A percentile compares a stretch with the other conserved stretches of the same genome.
These are phyloP conservation scores for Stenogyne calaminthoides DNA, from an alignment of 305 asterid species.

Conservation along the genomic window DNA sequence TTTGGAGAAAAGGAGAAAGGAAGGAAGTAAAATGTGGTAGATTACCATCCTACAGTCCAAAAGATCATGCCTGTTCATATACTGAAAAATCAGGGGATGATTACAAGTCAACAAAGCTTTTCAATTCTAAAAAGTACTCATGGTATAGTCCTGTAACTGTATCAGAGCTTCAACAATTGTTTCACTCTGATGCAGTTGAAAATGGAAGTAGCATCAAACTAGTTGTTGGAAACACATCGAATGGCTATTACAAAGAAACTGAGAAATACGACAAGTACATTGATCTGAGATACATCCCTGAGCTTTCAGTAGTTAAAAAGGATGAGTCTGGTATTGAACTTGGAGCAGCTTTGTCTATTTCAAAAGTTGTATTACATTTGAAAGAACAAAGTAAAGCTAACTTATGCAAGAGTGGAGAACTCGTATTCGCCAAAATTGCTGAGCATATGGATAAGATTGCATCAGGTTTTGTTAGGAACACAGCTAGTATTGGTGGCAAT, in stretches of 20 bases:
- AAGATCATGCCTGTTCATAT: conserved; percentile 32
- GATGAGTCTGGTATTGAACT: conserved; percentile 25
- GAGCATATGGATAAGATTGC: conserved; percentile 46
- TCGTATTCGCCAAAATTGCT: conserved; percentile 28
- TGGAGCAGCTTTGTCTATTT: conserved; percentile 33
- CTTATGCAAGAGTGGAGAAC: conserved; percentile 7
- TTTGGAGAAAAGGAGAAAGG: conserved; percentile 27
- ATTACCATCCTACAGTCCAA: conserved; percentile 51
- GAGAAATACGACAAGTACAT: conserved; percentile 25
- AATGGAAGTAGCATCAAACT: conserved; percentile 43
- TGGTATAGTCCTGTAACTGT: conserved; percentile 67
- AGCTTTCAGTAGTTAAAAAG: conserved; percentile 23
- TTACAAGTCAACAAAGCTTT: conserved; percentile 24
- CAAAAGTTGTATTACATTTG: conserved; percentile 29
- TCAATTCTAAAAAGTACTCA: conserved; percentile 47
- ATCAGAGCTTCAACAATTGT: conserved; percentile 54
- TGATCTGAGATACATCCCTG: conserved; percentile 33
- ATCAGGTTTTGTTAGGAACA: conserved; percentile 68
- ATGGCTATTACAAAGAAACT: conserved; percentile 29
- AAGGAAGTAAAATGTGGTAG: conserved; percentile 30
- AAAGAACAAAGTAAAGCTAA: conserved; percentile 21
- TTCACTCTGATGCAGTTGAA: conserved; percentile 41
- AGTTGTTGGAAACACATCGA: conserved; percentile 33
- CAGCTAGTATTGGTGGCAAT: conserved; percentile 92
- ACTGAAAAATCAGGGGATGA: conserved; percentile 35